These are phyloP conservation scores for Chimonanthus salicifolius DNA, from an alignment of 164 flowering plant species.

Conservation along the genomic window DNA sequence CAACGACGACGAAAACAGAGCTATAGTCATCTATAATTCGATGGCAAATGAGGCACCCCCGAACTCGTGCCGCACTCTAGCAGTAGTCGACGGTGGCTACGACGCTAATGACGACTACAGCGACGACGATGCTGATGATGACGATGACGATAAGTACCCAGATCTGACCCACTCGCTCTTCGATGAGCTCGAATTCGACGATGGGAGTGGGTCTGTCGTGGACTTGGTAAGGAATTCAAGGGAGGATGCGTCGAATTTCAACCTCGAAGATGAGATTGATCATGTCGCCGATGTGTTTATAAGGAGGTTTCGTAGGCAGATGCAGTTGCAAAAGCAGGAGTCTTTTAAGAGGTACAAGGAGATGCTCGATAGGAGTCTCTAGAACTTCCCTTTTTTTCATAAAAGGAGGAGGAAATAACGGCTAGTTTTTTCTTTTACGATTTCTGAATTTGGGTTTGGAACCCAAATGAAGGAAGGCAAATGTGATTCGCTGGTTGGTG, in stretches of 20 bases:
- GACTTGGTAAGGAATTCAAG: conserved; percentile 60
- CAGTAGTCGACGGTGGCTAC: not conserved
- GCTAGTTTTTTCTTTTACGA: not conserved
- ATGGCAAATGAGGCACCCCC: conserved; percentile 10
- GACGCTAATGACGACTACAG: not conserved
- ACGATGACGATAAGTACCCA: conserved; percentile 34
- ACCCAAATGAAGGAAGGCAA: not conserved
- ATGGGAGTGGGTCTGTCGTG: conserved; percentile 41
- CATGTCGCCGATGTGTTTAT: conserved; percentile 77
- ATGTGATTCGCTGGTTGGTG: not conserved
- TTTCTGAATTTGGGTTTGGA: not conserved
- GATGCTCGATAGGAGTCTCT: conserved; percentile 45
- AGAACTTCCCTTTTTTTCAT: not conserved
- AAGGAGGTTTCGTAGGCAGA: conserved; percentile 49
- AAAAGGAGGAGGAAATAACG: not conserved
- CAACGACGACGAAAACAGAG: conserved; percentile 13
- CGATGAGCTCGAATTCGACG: conserved; percentile 23
- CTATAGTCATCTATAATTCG: conserved; percentile 26
- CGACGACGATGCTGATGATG: not conserved
- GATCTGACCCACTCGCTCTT: conserved; percentile 43
- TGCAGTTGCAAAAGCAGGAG: conserved; percentile 62
- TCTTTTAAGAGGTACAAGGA: conserved; percentile 67
- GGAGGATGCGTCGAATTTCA: conserved; percentile 48
- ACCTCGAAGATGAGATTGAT: conserved; percentile 72
- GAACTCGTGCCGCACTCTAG: conserved; percentile 5